Conservation (phyloP, 2,329 filamentous ascomycete species). For the Claviceps cyperi region DNA sequence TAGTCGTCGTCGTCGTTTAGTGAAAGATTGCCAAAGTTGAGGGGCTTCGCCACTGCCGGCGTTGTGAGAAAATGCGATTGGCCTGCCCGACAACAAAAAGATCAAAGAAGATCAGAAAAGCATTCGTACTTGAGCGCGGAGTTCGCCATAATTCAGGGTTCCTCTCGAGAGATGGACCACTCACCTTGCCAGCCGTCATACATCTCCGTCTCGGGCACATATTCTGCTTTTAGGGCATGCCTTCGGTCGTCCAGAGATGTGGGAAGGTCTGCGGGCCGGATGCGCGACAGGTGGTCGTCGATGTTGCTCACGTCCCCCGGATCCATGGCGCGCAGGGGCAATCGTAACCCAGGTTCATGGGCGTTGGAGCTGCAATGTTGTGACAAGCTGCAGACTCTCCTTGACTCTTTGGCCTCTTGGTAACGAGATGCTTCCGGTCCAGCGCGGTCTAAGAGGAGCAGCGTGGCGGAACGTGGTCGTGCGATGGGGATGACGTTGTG, state of each 20-base stretch:
- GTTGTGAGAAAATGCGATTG: conserved; percentile 91
- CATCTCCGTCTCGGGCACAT: conserved; percentile 78
- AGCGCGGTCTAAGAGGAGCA: not conserved
- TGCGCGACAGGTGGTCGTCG: conserved; percentile 27
- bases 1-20: conserved; percentile 73
- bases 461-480: not conserved
- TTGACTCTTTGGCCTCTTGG: too few species aligned
- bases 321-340: conserved; percentile 39
- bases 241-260: conserved; percentile 82
- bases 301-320: conserved; percentile 33
- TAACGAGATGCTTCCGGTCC: too few species aligned
- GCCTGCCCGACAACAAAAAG: conserved; percentile 37
- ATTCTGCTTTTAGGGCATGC: conserved; percentile 44
- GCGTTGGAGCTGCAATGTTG: conserved; percentile 6
- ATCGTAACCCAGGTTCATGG: conserved; percentile 21
- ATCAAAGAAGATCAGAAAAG: conserved; percentile 1
- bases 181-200: conserved; percentile 96
- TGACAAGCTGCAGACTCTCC: not conserved
- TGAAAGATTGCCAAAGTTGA: conserved; percentile 68
- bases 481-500: not conserved
- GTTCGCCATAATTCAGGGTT: not conserved
- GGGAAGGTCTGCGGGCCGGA: conserved; percentile 72
- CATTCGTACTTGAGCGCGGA: not conserved
- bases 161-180: not conserved
- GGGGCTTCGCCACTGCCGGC: conserved; percentile 68